Evolutionary conservation across 345 rosid species (phyloP).

Genomic region (Syzygium aromaticum): DNA sequence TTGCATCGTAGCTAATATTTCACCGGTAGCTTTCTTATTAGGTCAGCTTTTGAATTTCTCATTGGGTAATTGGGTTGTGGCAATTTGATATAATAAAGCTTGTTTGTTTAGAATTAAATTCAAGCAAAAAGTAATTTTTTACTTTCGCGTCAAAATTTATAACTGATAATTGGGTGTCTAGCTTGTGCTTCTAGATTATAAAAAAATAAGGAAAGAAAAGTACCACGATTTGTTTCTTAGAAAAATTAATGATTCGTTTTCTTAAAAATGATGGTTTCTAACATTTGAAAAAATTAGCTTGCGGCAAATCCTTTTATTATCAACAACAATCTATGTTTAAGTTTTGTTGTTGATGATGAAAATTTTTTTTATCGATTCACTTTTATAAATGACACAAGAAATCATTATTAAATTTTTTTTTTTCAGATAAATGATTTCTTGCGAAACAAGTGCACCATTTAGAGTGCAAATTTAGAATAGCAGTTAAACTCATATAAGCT

Average conservation of each 20-base stretch:
- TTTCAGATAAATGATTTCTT: neutral
- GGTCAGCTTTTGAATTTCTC: neutral
- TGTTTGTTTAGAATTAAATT: neutral
- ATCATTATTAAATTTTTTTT: neutral
- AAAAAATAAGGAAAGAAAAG: neutral
- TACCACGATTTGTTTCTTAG: rapidly evolving
- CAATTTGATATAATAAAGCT: neutral
- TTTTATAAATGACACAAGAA: neutral
- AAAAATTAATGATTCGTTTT: neutral
- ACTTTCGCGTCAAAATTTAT: neutral
- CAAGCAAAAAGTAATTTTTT: neutral
- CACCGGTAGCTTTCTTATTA: neutral
- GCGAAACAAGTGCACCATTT: neutral
- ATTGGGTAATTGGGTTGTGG: neutral
- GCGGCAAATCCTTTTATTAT: neutral
- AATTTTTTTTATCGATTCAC: neutral
- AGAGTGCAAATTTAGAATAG: neutral
- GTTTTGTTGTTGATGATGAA: neutral
- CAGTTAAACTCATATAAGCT: neutral
- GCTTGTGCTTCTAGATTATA: neutral
- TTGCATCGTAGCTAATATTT: neutral
- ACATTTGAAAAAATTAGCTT: neutral
- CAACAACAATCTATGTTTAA: neutral
- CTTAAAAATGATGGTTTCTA: neutral
- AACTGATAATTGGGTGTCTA: neutral